Conservation (phyloP, 2,329 filamentous ascomycete species). For the Nigrospora sphaerica region DNA sequence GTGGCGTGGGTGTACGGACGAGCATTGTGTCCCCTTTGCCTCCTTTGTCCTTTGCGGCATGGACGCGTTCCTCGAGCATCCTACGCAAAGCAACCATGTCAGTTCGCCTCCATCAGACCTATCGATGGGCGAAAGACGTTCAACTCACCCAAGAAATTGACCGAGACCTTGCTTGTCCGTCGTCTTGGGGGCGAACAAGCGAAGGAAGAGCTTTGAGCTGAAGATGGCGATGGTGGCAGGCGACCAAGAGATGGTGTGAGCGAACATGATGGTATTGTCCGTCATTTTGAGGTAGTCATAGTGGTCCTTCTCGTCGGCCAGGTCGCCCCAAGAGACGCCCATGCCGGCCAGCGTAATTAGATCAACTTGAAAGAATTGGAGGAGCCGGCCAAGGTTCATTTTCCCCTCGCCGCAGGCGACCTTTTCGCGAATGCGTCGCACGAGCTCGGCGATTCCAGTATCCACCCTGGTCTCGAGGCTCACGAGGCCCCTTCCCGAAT, state of each 20-base stretch:
- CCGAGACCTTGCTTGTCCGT: constrained; percentile 17
- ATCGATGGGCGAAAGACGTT: neutral
- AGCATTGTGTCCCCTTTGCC: constrained; percentile 10
- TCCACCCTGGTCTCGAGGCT: constrained; percentile 11
- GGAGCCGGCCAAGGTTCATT: constrained; percentile 14
- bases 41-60: neutral
- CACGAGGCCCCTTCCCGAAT: constrained; percentile 2
- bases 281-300: constrained; percentile 15
- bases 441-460: constrained; percentile 12
- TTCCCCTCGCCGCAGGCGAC: neutral
- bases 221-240: constrained; percentile 14
- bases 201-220: constrained; percentile 12
- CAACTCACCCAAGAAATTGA: constrained; percentile 12
- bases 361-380: constrained; percentile 18
- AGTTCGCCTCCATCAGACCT: neutral
- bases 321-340: constrained; percentile 16
- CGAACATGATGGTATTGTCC: constrained; percentile 11
- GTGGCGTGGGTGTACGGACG: constrained; percentile 7
- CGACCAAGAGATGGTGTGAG: constrained; percentile 14
- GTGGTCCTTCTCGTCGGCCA: constrained; percentile 14
- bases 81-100: constrained; percentile 6
- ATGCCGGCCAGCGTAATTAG: constrained; percentile 14
- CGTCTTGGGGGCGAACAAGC: constrained; percentile 11
- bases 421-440: constrained; percentile 10
- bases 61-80: constrained; percentile 11